phyloP scores from a whole-genome alignment of 768 basidiomycete genomes.

The Neoboletus subvelutipes region DNA sequence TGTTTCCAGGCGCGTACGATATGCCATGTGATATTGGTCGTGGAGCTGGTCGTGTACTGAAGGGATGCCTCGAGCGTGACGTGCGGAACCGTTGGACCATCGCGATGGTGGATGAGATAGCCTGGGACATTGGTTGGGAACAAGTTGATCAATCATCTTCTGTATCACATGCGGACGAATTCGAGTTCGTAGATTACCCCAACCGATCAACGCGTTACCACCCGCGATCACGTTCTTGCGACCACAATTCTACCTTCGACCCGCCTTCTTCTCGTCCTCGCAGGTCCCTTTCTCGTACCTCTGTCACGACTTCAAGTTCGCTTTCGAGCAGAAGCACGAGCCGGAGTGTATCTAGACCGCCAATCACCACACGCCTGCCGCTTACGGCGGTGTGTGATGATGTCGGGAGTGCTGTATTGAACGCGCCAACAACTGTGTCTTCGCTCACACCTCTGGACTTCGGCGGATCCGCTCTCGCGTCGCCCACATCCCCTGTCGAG shows the following conservation, averaged over 20 bases:
- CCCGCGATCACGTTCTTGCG: conserved; percentile 33
- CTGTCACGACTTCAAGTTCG: conserved; percentile 40
- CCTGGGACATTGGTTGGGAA: conserved; percentile 78
- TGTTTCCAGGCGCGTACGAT: conserved; percentile 56
- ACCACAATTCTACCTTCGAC: conserved; percentile 8
- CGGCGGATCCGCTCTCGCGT: conserved; percentile 21
- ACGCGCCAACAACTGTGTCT: conserved; percentile 13
- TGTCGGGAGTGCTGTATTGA: conserved; percentile 22
- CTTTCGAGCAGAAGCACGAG: conserved; percentile 39
- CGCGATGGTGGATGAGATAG: conserved; percentile 72
- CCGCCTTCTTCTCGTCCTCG: conserved; percentile 32
- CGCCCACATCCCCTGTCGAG: conserved; percentile 24
- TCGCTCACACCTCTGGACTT: conserved; percentile 30
- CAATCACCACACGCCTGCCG: conserved; percentile 21
- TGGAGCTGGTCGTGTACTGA: conserved; percentile 66
- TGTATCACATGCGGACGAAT: conserved; percentile 29
- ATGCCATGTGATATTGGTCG: conserved; percentile 56
- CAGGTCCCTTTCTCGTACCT: conserved; percentile 52
- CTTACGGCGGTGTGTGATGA: conserved; percentile 29
- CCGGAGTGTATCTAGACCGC: conserved; percentile 43
- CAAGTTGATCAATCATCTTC: conserved; percentile 39
- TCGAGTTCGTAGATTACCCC: conserved; percentile 26
- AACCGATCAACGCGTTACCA: conserved; percentile 17
- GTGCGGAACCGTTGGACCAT: conserved; percentile 74
- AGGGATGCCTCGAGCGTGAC: conserved; percentile 75